Evolutionary conservation across 1,284 basidiomycete genomes (phyloP), one percentile per base, ranked within the genome.

Genomic region (Rhizoctonia solani): DNA sequence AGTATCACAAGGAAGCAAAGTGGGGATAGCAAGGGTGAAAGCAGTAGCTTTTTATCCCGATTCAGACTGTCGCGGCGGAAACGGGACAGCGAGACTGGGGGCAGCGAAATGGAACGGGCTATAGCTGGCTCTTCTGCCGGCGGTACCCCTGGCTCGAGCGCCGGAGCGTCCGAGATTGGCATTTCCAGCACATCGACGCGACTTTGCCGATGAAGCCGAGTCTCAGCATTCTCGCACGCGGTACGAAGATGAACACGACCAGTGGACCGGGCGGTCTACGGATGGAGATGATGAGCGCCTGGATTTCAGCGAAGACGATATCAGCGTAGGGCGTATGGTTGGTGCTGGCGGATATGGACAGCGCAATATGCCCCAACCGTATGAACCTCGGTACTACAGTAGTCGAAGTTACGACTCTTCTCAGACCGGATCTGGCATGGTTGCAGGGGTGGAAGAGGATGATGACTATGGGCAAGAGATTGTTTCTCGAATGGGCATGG

Each of bases 281-380:
- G 56, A 68, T 32, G 54, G 66, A 4, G 50, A 54, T 46, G 67
- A 68, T 19, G 67, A 68, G 27, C 47, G 52, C 4, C 30, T 58
- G 30, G 50, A 58, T n/a, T 41, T 55, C 4, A 58, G 55, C 46
- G 66, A 67, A 32, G 67, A 68, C 23, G 55, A 58, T n/a, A 37
- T 42, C 19, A 56, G 56, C 41, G 25, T 61, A n/a, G 67, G 55
- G 13, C 55, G 67, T 27, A 68, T 68, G 39, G 29, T 68, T 30
- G 67, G 67, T 44, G 67, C 67, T 44, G 67, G 67, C 21, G 67
- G 67, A 13, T 50, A 63, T 19, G 66, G 54, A 21, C 66, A 53
- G 29, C 66, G 66, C 19, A 41, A 52, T 19, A 23, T 21, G 32
- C 25, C 54, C 2, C 54, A 47, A 42, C 66, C 66, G 14, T 59